phyloP scores from a whole-genome alignment of 352 stramenopile genomes.

The Phytophthora pluvialis region DNA sequence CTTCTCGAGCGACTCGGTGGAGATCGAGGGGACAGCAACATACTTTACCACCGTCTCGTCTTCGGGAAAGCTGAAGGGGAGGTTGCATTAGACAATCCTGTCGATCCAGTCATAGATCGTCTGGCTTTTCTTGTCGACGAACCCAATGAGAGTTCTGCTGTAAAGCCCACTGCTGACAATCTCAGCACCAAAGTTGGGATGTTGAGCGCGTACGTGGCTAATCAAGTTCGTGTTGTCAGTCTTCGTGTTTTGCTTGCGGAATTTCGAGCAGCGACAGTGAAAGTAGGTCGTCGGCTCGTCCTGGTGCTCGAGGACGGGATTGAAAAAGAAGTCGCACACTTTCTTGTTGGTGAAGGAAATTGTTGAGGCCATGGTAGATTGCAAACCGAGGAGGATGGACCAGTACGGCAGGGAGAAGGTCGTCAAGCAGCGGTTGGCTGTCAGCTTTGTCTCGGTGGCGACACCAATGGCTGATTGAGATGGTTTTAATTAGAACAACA shows the following conservation, averaged over 20 bases:
- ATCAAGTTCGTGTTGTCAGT: constrained; percentile 13
- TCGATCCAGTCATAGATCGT: constrained; percentile 7
- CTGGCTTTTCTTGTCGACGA: constrained; percentile 9
- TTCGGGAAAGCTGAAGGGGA: constrained; percentile 1
- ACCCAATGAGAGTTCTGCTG: constrained; percentile 1
- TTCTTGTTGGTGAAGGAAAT: no score
- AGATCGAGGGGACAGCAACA: neutral
- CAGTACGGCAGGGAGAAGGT: no score
- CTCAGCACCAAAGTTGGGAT: constrained; percentile 1
- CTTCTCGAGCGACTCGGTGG: neutral
- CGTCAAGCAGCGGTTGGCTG: no score
- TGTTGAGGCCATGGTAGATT: no score
- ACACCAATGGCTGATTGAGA: no score
- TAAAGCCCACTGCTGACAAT: neutral
- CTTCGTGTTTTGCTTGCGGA: constrained; percentile 3
- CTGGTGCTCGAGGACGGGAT: neutral
- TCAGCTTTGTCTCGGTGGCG: no score
- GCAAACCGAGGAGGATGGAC: no score
- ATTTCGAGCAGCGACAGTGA: constrained; percentile 3
- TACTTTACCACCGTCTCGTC: neutral
- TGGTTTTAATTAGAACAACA: no score
- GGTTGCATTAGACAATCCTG: constrained; percentile 3
- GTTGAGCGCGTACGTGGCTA: neutral
- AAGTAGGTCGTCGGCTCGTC: constrained; percentile 11
- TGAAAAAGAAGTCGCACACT: no score